Base-by-base conservation (phyloP, 257 asterid genomes). In the Ajuga chamaepitys region DNA sequence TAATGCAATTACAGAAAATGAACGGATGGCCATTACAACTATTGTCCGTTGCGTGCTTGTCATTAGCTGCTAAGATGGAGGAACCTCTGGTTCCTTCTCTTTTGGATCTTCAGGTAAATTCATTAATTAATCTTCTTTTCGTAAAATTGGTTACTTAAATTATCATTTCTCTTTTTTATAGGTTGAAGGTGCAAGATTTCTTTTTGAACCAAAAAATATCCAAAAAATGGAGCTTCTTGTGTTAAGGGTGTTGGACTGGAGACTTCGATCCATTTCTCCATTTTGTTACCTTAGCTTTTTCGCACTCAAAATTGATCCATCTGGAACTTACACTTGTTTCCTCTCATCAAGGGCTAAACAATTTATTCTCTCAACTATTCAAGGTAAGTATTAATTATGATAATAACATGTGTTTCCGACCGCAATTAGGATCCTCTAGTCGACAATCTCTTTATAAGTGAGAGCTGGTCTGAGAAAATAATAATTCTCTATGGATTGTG, bases 31-130 rank as follows among this genome's bases (percentile, higher is more conserved):
- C 97, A 17, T 18, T 89, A 76, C 98, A 93, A 83, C 83, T 93
- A n/a, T 62, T 89, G 77, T 84, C 98, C 17, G 88, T 87, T 62
- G 94, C 97, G 55, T 93, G 98, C 67, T 74, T 93, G 80, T 93
- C 98, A 24, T 75, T 93, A 74, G 98, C 98, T 44, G 98, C 98
- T 48, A 93, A 93, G 68, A 83, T 93, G 95, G 97, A 93, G 95
- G 97, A 93, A 82, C 88, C 83, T 42, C 88, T 87, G 6, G 96
- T 89, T 82, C 98, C 98, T 65, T 81, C 96, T 56, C 98, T 93
- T 60, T 67, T 89, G 78, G 88, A 89, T 74, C 85, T 89, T 77
- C 98, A 93, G 95, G 98, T 89, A 80, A 46, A 9, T 8, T 58
- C 34, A 6, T 53, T 24, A 16, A 5, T 38, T n/a, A 5, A 45